A percentile compares a stretch with the other conserved stretches of the same genome.
These are phyloP conservation scores for Amanita inopinata DNA, from an alignment of 768 basidiomycete genomes.

Conservation along the genomic window DNA sequence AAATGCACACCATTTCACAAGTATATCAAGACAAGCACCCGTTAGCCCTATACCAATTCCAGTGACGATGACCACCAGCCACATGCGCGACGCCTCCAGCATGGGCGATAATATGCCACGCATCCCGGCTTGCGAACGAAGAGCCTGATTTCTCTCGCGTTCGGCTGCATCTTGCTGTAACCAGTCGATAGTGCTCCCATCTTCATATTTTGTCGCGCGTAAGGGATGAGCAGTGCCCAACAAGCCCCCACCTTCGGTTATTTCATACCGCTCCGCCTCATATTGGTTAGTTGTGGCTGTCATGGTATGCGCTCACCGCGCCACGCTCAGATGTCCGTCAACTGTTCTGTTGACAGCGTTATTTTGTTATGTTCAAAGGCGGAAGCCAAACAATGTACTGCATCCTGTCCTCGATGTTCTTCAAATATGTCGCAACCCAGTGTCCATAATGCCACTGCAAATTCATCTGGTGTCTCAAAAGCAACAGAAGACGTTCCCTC, in stretches of 20 bases:
- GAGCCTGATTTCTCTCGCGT: slow-evolving; percentile 41
- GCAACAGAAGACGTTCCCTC: slow-evolving; percentile 22
- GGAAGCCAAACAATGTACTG: slow-evolving; percentile 5
- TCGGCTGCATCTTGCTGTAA: slow-evolving; percentile 55
- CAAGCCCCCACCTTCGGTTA: slow-evolving; percentile 34
- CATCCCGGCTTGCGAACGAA: slow-evolving; percentile 43
- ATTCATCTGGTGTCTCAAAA: slow-evolving; percentile 3
- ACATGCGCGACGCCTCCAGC: slow-evolving; percentile 48
- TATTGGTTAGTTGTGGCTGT: slow-evolving; percentile 5
- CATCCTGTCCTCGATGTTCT: too few species aligned
- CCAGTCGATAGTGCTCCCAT: slow-evolving; percentile 63
- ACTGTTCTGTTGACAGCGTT: background rate
- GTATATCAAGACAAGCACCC: slow-evolving; percentile 64
- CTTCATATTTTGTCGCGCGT: slow-evolving; percentile 36
- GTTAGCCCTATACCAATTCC: slow-evolving; percentile 59
- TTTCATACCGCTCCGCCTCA: slow-evolving; percentile 33
- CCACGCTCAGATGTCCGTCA: too few species aligned
- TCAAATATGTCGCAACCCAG: slow-evolving; percentile 11
- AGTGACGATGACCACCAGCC: slow-evolving; percentile 59
- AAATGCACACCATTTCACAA: slow-evolving; percentile 55
- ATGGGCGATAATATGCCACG: slow-evolving; percentile 46
- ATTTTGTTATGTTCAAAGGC: slow-evolving; percentile 1
- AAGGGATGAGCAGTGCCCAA: slow-evolving; percentile 14
- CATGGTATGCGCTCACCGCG: slow-evolving; percentile 3
- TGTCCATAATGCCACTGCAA: slow-evolving; percentile 1